Evolutionary conservation across 2,329 filamentous ascomycete species (phyloP), one percentile per base, ranked within the genome.

Genomic region (Nigrospora osmanthi): DNA sequence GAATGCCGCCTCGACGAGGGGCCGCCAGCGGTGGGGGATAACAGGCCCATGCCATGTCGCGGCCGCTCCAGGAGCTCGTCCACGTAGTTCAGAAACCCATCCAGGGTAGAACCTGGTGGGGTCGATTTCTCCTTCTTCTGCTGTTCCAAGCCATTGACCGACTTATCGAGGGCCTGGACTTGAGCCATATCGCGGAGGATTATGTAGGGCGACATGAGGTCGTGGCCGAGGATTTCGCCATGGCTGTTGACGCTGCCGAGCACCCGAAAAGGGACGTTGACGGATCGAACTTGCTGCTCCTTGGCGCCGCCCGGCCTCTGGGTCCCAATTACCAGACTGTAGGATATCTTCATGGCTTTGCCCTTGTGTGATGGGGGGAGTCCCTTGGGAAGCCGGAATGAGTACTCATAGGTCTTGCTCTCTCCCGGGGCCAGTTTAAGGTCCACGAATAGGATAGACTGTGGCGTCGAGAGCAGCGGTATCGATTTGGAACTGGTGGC

Each of bases 381-480:
- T 0, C 91, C 91, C 57, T 82, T 83, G 1, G 93, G 93, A 44
- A 98, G 69, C 38, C 78, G 84, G 62, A 96, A 96, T 1, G 81
- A 78, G 62, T 96, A 98, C 41, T 86, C 87, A 58, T 86, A 98
- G 40, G 83, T 85, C 54, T 80, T 84, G 63, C 89, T 94, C 66
- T 98, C 89, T 1, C 91, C 93, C 0, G 93, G 90, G 7, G 78
- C 83, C 17, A 98, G 76, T 55, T 85, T 82, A 45, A 98, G 71
- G 63, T 98, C 90, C 43, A 98, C 93, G 62, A 98, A 98, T 12
- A 98, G 70, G 49, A 98, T 88, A 2, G 89, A 95, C 66, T 97
- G 93, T 1, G 91, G 90, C 6, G 91, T 97, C 14, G 88, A 93
- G n/a, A 98, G 74, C 39, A 98, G 71, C 0, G 93, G 93, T 37